These are phyloP conservation scores for Gracilaria caudata DNA, from an alignment of 23 red algal genomes.

Conservation along the genomic window DNA sequence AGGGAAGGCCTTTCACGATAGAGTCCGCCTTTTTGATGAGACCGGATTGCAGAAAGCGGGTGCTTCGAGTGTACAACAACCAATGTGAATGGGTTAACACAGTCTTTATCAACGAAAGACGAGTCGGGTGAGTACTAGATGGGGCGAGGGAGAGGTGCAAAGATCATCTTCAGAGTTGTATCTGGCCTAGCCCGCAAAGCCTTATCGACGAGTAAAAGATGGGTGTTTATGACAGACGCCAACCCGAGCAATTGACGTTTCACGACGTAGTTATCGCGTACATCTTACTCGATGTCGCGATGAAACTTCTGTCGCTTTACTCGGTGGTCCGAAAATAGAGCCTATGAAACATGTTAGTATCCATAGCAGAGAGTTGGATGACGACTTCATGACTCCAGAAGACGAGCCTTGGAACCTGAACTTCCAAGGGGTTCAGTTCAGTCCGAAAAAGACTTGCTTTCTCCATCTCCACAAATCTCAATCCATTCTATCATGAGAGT, in stretches of 20 bases:
- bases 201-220: constrained; percentile 98
- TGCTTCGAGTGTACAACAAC: constrained; percentile 66
- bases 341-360: no score
- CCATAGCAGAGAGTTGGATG: no score
- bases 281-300: no score
- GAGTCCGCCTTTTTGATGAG: constrained; percentile 72
- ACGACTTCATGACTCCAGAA: constrained; percentile 80
- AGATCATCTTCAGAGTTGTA: constrained; percentile 21
- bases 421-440: constrained; percentile 76
- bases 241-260: constrained; percentile 91
- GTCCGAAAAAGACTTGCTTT: constrained; percentile 53
- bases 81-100: constrained; percentile 80
- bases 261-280: no score
- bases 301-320: no score
- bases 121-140: constrained; percentile 52
- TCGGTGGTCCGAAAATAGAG: no score
- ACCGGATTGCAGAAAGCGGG: constrained; percentile 67
- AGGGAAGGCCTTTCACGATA: constrained; percentile 65
- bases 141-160: not conserved
- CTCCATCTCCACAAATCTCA: constrained; percentile 67
- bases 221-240: constrained; percentile 86
- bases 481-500: constrained; percentile 88
- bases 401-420: constrained; percentile 85
- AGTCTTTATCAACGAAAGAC: constrained; percentile 76
- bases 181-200: constrained; percentile 92